Conservation (phyloP, 768 basidiomycete species). For the Boletus speciosus region DNA sequence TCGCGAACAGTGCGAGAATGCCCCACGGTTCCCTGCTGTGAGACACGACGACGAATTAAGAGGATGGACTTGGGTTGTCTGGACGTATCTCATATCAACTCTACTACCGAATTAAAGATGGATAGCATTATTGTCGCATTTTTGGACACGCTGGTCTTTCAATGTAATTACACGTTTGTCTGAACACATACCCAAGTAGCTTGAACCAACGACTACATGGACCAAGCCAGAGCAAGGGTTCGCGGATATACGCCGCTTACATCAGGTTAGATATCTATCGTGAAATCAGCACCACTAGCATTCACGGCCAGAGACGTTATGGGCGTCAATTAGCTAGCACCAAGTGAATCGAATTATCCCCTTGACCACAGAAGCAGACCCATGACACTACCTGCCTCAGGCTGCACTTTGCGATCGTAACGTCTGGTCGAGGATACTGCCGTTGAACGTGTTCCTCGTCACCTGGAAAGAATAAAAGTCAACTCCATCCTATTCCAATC, state of each 20-base stretch:
- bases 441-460: background rate
- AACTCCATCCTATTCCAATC: background rate
- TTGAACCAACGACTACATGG: background rate
- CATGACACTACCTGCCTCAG: background rate
- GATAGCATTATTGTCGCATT: background rate
- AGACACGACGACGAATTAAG: background rate
- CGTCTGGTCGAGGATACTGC: background rate
- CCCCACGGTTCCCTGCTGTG: background rate
- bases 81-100: conserved; percentile 15
- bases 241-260: background rate
- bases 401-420: background rate
- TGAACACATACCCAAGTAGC: background rate
- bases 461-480: background rate
- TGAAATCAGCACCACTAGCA: too few relatives aligned
- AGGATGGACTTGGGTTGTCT: conserved; percentile 12
- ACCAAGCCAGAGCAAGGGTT: conserved; percentile 2
- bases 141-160: background rate
- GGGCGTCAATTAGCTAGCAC: background rate
- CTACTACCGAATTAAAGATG: background rate
- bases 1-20: conserved; percentile 3
- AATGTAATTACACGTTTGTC: background rate
- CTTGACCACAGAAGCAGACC: background rate
- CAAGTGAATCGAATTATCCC: background rate
- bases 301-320: background rate
- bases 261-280: background rate